Evolutionary conservation across 2,329 filamentous ascomycete species (phyloP).

Genomic region (Trichoderma atrobrunneum): DNA sequence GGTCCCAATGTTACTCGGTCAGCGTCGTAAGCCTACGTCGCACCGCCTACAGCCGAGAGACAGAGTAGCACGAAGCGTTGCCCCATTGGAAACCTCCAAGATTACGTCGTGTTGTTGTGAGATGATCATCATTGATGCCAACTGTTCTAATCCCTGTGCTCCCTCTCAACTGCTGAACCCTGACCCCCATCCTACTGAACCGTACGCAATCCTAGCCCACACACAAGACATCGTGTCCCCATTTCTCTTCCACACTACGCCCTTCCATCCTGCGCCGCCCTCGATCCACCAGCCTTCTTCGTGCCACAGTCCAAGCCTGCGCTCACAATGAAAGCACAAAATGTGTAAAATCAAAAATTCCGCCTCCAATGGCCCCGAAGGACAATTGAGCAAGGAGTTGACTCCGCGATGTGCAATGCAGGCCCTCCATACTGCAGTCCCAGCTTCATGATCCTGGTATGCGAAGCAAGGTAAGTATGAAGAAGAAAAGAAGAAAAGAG

Average conservation of each 20-base stretch:
- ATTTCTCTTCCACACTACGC: background rate
- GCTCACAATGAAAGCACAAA: slow-evolving; percentile 44
- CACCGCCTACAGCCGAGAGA: background rate
- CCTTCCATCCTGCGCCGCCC: background rate
- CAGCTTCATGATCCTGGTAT: slow-evolving; percentile 43
- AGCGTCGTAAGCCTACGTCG: background rate
- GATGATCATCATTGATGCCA: background rate
- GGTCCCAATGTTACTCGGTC: background rate
- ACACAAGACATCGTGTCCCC: background rate
- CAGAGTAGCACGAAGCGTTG: background rate
- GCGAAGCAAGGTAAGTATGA: slow-evolving; percentile 52
- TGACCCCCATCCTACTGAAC: background rate
- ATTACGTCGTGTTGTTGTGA: background rate
- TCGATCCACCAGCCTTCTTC: slow-evolving; percentile 38
- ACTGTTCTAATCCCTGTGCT: background rate
- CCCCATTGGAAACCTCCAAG: background rate
- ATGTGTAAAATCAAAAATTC: slow-evolving; percentile 45
- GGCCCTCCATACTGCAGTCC: slow-evolving; percentile 42
- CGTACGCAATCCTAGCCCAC: background rate
- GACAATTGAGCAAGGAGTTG: slow-evolving; percentile 47
- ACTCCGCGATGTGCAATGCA: slow-evolving; percentile 55
- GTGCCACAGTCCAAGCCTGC: slow-evolving; percentile 37
- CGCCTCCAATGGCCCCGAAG: slow-evolving; percentile 51
- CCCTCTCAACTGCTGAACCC: background rate
- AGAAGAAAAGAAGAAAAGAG: slow-evolving; percentile 30